These are phyloP conservation scores for Sarcodon aspratus DNA, from an alignment of 768 basidiomycete genomes.

Conservation along the genomic window DNA sequence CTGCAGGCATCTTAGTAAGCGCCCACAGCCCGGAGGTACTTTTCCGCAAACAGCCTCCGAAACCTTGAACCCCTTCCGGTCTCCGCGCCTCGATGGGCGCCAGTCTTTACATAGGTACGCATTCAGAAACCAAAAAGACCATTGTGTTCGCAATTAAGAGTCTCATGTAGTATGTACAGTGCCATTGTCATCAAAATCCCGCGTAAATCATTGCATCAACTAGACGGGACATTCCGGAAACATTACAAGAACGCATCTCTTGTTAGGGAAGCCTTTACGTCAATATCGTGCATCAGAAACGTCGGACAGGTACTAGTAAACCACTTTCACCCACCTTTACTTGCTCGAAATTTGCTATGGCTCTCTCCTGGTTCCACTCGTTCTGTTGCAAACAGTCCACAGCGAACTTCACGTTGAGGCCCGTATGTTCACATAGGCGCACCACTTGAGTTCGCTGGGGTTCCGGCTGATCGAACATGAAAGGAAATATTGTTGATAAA, in stretches of 20 bases:
- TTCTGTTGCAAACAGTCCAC: conserved; percentile 82
- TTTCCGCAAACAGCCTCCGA: too few species aligned
- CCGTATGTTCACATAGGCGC: conserved; percentile 61
- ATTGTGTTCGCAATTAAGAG: too few species aligned
- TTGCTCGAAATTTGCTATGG: conserved; percentile 77
- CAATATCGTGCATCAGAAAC: background rate
- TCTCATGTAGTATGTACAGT: too few species aligned
- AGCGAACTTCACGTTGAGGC: conserved; percentile 69
- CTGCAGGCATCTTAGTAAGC: too few species aligned
- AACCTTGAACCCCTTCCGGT: too few species aligned
- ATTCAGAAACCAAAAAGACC: too few species aligned
- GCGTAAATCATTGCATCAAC: conserved; percentile 1
- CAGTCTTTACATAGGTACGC: too few species aligned
- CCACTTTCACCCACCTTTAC: conserved; percentile 56
- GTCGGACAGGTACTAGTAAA: background rate
- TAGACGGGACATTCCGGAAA: conserved; percentile 5
- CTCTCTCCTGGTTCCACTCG: conserved; percentile 72
- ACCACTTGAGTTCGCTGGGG: conserved; percentile 60
- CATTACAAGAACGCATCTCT: conserved; percentile 21
- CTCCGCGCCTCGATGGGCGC: too few species aligned
- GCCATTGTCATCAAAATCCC: too few species aligned
- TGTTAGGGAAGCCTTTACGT: conserved; percentile 19
- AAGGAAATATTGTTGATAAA: conserved; percentile 1
- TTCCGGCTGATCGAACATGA: conserved; percentile 38
- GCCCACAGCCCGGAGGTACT: too few species aligned